Evolutionary conservation across 1,139 yeast species (phyloP).

Genomic region (Saccharomyces hybrid): DNA sequence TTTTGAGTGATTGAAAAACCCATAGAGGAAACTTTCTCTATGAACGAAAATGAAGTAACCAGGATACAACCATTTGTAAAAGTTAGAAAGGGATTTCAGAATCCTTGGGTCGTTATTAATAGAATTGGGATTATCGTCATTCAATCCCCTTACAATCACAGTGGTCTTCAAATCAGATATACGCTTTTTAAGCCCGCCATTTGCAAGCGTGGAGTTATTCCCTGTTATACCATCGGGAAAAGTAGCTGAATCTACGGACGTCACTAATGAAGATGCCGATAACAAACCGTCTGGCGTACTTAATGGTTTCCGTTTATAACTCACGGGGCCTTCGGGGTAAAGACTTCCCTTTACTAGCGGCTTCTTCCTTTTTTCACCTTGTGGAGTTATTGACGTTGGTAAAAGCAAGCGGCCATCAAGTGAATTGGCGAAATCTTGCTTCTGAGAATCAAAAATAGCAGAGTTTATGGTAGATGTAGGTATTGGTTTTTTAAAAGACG

Average conservation of each 20-base stretch:
- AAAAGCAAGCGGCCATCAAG: neutral
- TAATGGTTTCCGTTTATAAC: conserved; percentile 16
- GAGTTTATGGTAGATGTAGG: neutral
- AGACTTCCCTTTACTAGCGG: conserved; percentile 28
- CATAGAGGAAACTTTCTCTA: conserved; percentile 56
- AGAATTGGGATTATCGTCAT: conserved; percentile 19
- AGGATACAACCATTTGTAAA: conserved; percentile 61
- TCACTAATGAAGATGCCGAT: conserved; percentile 7
- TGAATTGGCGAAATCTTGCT: neutral
- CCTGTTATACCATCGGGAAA: neutral
- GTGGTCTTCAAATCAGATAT: conserved; percentile 30
- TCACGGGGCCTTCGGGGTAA: conserved; percentile 29
- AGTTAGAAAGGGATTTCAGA: conserved; percentile 44
- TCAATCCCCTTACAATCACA: conserved; percentile 34
- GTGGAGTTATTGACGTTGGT: neutral
- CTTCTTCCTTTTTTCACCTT: conserved; percentile 13
- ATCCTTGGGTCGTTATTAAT: conserved; percentile 27
- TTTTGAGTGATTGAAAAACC: conserved; percentile 40
- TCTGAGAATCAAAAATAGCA: neutral
- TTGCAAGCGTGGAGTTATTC: neutral
- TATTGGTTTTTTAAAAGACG: neutral
- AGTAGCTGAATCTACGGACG: conserved; percentile 4
- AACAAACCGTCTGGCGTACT: conserved; percentile 6
- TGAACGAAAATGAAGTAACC: conserved; percentile 56
- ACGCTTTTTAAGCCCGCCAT: conserved; percentile 15